Percentiles rank a stretch among this genome's conserved stretches.
These are phyloP conservation scores for Baudoinia panamericana DNA, from an alignment of 495 filamentous ascomycete genomes.

Conservation along the genomic window DNA sequence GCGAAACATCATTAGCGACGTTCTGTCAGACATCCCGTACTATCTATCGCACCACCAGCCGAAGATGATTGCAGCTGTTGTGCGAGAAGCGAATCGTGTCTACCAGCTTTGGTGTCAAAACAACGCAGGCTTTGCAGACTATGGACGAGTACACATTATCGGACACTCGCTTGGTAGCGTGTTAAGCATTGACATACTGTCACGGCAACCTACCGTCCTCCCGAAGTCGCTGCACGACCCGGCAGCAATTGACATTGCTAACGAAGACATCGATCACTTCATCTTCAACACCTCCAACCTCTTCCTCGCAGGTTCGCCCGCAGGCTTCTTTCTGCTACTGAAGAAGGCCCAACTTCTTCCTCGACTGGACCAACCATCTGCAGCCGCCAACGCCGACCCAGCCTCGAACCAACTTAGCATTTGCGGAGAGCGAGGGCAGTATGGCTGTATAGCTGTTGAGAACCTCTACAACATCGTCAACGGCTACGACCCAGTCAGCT, in stretches of 20 bases:
- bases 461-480: conserved; percentile 93
- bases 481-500: conserved; percentile 54
- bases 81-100: conserved; percentile 85
- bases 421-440: conserved; percentile 60
- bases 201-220: conserved; percentile 63
- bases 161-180: conserved; percentile 88
- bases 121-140: conserved; percentile 69
- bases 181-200: conserved; percentile 85
- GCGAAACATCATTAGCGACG: conserved; percentile 80
- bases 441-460: conserved; percentile 84
- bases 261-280: conserved; percentile 45
- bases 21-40: conserved; percentile 95
- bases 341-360: conserved; percentile 73
- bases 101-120: conserved; percentile 87
- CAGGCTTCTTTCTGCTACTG: conserved; percentile 81
- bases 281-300: conserved; percentile 83
- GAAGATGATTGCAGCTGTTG: conserved; percentile 82
- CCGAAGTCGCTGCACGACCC: conserved; percentile 42
- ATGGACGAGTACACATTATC: conserved; percentile 79
- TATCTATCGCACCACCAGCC: conserved; percentile 92
- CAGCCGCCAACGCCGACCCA: conserved; percentile 46
- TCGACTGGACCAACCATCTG: conserved; percentile 60
- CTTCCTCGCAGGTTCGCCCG: conserved; percentile 85
- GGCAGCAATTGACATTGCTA: conserved; percentile 17
- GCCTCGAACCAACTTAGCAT: conserved; percentile 35